Percentiles rank a stretch among this genome's conserved stretches.
These are phyloP conservation scores for Oryza coarctata DNA, from an alignment of 176 grass and related monocot species.

Conservation along the genomic window DNA sequence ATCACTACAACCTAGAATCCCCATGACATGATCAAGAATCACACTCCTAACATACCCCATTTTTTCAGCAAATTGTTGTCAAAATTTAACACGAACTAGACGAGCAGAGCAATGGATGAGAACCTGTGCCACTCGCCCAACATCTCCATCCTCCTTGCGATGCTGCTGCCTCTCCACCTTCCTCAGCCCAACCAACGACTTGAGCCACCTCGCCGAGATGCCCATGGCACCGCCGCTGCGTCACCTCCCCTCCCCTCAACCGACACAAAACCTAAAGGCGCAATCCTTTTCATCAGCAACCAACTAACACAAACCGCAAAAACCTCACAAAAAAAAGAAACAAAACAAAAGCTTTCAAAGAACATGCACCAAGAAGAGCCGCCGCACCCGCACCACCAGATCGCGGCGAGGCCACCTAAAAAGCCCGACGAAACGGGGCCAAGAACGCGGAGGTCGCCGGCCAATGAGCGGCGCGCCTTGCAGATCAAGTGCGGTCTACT, in stretches of 20 bases:
- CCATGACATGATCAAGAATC: background rate
- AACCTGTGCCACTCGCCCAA: constrained; percentile 24
- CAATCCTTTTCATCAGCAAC: constrained; percentile 16
- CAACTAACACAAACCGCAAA: background rate
- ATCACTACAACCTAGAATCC: background rate
- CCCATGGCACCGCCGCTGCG: constrained; percentile 39
- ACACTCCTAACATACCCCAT: background rate
- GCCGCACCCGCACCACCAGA: constrained; percentile 6
- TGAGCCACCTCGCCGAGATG: constrained; percentile 81
- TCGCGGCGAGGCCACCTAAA: constrained; percentile 22
- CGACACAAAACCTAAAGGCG: background rate
- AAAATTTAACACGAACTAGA: background rate
- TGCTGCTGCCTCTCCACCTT: constrained; percentile 58
- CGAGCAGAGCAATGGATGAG: background rate
- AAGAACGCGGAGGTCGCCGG: background rate
- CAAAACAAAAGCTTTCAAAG: background rate
- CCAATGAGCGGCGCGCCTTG: background rate
- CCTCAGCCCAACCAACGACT: constrained; percentile 70
- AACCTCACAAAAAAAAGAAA: background rate
- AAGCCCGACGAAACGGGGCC: background rate
- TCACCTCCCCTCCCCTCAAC: background rate
- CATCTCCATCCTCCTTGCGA: constrained; percentile 47
- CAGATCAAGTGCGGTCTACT: background rate
- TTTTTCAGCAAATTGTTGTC: background rate
- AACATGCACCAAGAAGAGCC: background rate